Conservation (phyloP, 768 basidiomycete species). For the Dendrothele bispora region DNA sequence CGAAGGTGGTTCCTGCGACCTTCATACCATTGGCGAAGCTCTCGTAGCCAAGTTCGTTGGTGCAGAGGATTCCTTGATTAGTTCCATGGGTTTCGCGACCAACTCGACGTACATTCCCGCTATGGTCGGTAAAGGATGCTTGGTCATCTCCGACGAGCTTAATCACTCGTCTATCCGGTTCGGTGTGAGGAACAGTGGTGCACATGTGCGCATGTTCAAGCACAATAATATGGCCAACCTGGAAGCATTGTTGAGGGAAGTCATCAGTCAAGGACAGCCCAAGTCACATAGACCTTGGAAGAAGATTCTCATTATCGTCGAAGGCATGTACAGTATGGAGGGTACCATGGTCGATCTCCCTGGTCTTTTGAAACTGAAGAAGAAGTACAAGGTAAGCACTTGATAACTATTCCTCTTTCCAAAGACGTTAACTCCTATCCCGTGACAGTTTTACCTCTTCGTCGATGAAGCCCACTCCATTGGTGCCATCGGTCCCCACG, state of each 20-base stretch:
- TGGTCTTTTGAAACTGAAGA: conserved; percentile 79
- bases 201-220: conserved; percentile 91
- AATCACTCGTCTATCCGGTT: conserved; percentile 96
- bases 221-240: conserved; percentile 91
- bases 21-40: conserved; percentile 79
- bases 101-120: conserved; percentile 94
- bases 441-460: conserved; percentile 94
- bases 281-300: conserved; percentile 99
- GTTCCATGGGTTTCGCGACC: conserved; percentile 96
- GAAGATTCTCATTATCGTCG: conserved; percentile 93
- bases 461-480: conserved; percentile 98
- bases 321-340: conserved; percentile 98
- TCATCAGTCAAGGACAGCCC: conserved; percentile 96
- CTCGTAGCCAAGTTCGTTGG: conserved; percentile 91
- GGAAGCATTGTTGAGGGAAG: conserved; percentile 81
- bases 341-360: conserved; percentile 92
- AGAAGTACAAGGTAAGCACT: conserved; percentile 84
- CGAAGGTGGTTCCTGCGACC: conserved; percentile 83
- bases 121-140: conserved; percentile 83
- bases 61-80: conserved; percentile 85
- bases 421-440: not conserved
- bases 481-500: conserved; percentile 91
- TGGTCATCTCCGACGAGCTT: conserved; percentile 95
- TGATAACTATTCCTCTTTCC: not conserved
- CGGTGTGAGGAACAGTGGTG: conserved; percentile 86